Conservation (phyloP, 2,329 filamentous ascomycete species). For the Dactylonectria macrodidyma region DNA sequence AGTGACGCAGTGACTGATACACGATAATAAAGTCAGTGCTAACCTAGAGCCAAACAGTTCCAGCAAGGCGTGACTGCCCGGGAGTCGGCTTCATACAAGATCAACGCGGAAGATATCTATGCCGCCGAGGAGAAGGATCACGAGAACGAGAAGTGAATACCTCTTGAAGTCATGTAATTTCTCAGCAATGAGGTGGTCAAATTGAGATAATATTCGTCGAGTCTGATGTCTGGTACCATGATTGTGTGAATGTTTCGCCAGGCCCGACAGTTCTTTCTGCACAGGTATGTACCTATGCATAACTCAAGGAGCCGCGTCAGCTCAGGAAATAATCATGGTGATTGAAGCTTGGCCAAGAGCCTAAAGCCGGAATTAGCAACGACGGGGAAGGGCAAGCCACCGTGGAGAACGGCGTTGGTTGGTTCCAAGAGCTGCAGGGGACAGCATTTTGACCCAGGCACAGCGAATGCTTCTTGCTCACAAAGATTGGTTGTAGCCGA, state of each 20-base stretch:
- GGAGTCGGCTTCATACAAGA: conserved; percentile 55
- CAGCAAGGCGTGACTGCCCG: conserved; percentile 56
- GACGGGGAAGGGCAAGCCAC: conserved; percentile 9
- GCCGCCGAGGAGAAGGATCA: conserved; percentile 35
- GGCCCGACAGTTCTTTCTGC: too few species aligned
- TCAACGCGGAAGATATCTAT: conserved; percentile 54
- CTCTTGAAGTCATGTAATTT: background rate
- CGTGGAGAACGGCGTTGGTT: conserved; percentile 6
- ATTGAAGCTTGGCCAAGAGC: background rate
- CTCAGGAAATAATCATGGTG: background rate
- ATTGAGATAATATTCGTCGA: background rate
- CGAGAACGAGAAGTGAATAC: conserved; percentile 34
- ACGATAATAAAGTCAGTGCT: conserved; percentile 16
- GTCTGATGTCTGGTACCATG: background rate
- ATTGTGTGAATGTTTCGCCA: background rate
- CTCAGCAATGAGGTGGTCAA: background rate
- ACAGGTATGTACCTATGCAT: background rate
- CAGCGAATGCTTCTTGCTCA: background rate
- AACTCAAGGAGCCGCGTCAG: background rate
- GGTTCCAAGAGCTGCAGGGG: conserved; percentile 2
- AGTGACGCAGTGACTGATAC: background rate
- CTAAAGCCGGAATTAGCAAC: background rate
- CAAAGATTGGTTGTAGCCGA: background rate
- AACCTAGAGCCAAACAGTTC: conserved; percentile 43
- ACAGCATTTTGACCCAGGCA: background rate